phyloP scores from a whole-genome alignment of 192 early-diverging fungal species.

The Chytriomyces confervae region DNA sequence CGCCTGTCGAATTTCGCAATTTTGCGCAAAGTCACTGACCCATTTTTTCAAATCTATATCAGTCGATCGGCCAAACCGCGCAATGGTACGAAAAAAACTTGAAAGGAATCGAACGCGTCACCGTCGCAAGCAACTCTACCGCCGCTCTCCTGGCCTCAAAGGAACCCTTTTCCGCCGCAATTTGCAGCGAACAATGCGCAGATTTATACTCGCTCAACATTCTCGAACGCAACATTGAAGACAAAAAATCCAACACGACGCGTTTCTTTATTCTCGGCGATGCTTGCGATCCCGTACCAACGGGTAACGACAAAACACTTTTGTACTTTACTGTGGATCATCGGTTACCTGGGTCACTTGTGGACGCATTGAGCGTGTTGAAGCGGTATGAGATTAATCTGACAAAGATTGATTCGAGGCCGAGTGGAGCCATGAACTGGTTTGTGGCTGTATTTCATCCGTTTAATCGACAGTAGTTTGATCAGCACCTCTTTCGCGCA shows the following conservation, averaged over 20 bases:
- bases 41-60: conserved; percentile 16
- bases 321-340: conserved; percentile 94
- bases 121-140: conserved; percentile 79
- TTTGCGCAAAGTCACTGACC: conserved; percentile 18
- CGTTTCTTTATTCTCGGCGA: conserved; percentile 90
- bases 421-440: conserved; percentile 69
- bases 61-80: conserved; percentile 84
- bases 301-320: conserved; percentile 75
- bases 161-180: conserved; percentile 78
- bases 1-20: not conserved
- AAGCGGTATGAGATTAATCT: conserved; percentile 81
- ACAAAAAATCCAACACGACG: conserved; percentile 80
- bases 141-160: conserved; percentile 83
- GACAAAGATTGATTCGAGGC: conserved; percentile 89
- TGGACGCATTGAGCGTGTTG: conserved; percentile 81
- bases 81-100: conserved; percentile 74
- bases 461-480: not conserved
- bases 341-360: conserved; percentile 82
- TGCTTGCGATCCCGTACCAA: conserved; percentile 63
- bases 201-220: conserved; percentile 78
- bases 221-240: conserved; percentile 77
- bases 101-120: conserved; percentile 72
- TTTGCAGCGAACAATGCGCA: conserved; percentile 79
- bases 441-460: not conserved
- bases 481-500: conserved; percentile 1